Base-by-base conservation (phyloP, 164 flowering plant genomes). In the Vitis cinerea region DNA sequence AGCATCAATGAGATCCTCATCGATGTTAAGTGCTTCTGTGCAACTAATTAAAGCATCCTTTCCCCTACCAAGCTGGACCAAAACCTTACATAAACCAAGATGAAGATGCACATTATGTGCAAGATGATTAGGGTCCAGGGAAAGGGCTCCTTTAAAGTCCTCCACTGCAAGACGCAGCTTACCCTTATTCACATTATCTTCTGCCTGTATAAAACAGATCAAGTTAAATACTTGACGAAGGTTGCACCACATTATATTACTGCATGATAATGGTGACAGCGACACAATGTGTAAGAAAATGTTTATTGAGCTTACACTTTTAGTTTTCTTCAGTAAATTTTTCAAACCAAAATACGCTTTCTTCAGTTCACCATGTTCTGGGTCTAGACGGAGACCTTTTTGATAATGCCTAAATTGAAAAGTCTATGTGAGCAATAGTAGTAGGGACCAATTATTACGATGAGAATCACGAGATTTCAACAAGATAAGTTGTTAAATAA, bases 281-380 rank as follows among this genome's bases (percentile, higher is more conserved):
- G 0, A 23, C 27, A 27, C 47, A 10, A 3, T 50, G 63, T 53
- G 59, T 60, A 57, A 51, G 48, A 29, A 27, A 19, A 76, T 27
- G 59, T 48, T 31, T 4, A 23, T 10, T 53, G 71, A 27, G 12
- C 95, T 83, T 88, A 95, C 99, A 80, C 91, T 90, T 85, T 90
- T 93, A 59, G 92, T 92, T 83, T 87, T 95, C 85, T 93, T 95
- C 66, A 93, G 86, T 70, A 95, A 81, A 65, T 86, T 95, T 77
- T 95, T 95, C 87, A 95, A 81, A 71, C 89, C 97, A 86, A 95
- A 95, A 80, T 95, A 95, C 70, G 97, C 88, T 80, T 91, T 95
- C 82, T 95, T 95, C 69, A 95, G 78, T 75, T 86, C 96, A 80
- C 85, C 74, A 64, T 95, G 97, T 84, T 95, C 99, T 55, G 99